Conservation (phyloP, 2,329 filamentous ascomycete species). For the Myotisia sp. region DNA sequence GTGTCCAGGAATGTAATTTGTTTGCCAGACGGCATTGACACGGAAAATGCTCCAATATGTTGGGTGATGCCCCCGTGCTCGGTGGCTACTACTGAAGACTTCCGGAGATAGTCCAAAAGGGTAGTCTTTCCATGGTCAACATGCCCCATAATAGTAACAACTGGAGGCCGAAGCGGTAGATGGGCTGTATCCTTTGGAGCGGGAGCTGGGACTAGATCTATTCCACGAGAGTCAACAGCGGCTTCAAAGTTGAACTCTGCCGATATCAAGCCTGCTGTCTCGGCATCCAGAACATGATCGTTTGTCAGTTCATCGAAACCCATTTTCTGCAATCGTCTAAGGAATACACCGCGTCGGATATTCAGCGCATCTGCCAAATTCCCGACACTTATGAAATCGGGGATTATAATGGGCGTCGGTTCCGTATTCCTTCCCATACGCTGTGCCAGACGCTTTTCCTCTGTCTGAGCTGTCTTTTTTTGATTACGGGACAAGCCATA, state of each 20-base stretch:
- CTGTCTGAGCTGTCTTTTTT: constrained; percentile 29
- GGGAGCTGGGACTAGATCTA: constrained; percentile 60
- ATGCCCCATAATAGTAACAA: constrained; percentile 98
- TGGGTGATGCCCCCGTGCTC: constrained; percentile 97
- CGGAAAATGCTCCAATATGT: constrained; percentile 94
- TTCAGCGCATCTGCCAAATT: constrained; percentile 65
- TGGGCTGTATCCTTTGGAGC: constrained; percentile 51
- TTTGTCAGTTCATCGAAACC: constrained; percentile 76
- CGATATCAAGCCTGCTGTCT: constrained; percentile 78
- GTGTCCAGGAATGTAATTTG: constrained; percentile 94
- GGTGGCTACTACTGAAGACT: constrained; percentile 76
- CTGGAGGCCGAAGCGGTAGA: constrained; percentile 66
- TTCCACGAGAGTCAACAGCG: constrained; percentile 49
- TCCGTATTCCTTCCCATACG: constrained; percentile 26
- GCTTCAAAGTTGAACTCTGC: constrained; percentile 89
- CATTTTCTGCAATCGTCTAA: constrained; percentile 62
- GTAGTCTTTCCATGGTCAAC: constrained; percentile 99
- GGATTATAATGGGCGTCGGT: constrained; percentile 57
- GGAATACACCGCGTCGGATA: constrained; percentile 55
- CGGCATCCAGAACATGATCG: constrained; percentile 77
- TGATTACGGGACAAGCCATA: constrained; percentile 12
- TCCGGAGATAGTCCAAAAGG: constrained; percentile 80
- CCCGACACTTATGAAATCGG: constrained; percentile 80
- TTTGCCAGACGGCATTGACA: constrained; percentile 71
- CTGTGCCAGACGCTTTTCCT: constrained; percentile 27